phyloP scores from a whole-genome alignment of 441 rosid genomes.

The Manihot esculenta region DNA sequence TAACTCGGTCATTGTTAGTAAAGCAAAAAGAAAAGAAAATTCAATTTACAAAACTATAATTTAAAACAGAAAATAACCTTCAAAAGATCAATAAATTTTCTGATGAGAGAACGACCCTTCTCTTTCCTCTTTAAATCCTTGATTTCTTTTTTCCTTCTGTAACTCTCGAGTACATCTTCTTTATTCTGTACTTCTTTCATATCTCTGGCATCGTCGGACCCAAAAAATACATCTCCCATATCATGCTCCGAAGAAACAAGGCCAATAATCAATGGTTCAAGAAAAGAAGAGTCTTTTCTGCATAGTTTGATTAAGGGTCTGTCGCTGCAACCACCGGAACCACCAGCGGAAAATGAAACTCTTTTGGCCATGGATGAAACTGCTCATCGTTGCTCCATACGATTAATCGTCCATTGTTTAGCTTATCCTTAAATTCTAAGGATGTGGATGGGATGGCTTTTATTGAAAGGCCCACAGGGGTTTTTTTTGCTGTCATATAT shows the following conservation, averaged over 20 bases:
- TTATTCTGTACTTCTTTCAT: background rate
- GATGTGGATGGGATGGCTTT: too few species aligned
- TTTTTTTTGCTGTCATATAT: too few species aligned
- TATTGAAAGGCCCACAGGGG: too few species aligned
- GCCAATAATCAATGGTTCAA: background rate
- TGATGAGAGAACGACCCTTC: background rate
- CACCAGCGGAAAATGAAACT: background rate
- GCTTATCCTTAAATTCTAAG: too few species aligned
- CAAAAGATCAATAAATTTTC: background rate
- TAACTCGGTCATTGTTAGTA: background rate
- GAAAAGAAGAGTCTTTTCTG: background rate
- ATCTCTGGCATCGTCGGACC: background rate
- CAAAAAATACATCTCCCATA: slow-evolving; percentile 1
- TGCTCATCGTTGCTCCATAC: background rate
- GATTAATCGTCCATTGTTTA: too few species aligned
- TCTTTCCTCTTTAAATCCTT: background rate
- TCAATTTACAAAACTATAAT: background rate
- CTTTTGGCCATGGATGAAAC: background rate
- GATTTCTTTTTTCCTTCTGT: slow-evolving; percentile 7
- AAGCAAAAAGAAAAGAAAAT: background rate
- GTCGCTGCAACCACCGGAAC: background rate
- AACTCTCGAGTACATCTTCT: slow-evolving; percentile 4
- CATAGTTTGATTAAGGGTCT: background rate
- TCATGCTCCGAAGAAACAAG: background rate
- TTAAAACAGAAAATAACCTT: background rate